Evolutionary conservation across 1,139 yeast genomes (phyloP).

Genomic region (Lipomyces yarrowii): DNA sequence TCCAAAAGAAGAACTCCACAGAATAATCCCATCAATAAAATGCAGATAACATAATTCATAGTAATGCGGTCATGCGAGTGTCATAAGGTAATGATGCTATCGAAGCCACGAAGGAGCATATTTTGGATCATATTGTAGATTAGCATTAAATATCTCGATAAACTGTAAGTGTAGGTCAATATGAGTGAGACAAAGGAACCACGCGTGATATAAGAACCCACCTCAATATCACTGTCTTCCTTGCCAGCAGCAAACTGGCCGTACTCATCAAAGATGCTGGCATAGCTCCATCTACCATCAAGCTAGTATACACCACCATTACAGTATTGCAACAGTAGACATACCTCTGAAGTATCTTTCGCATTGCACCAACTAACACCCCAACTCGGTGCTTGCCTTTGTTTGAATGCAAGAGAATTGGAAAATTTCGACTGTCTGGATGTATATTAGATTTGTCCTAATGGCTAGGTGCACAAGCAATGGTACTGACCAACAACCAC

Average conservation of each 20-base stretch:
- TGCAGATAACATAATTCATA: not conserved
- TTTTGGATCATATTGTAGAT: slow-evolving; percentile 24
- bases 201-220: slow-evolving; percentile 35
- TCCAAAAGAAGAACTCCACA: not conserved
- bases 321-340: not conserved
- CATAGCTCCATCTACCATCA: slow-evolving; percentile 68
- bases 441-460: slow-evolving; percentile 38
- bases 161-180: slow-evolving; percentile 14
- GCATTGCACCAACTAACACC: slow-evolving; percentile 81
- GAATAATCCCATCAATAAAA: not conserved
- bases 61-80: not conserved
- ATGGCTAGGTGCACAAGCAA: not conserved
- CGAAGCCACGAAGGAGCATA: slow-evolving; percentile 32
- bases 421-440: slow-evolving; percentile 73
- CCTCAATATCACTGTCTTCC: slow-evolving; percentile 85
- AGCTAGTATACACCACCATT: not conserved
- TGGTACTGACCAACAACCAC: slow-evolving; percentile 38
- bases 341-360: slow-evolving; percentile 75
- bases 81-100: not conserved
- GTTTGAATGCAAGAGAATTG: slow-evolving; percentile 85
- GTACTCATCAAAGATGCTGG: slow-evolving; percentile 93
- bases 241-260: slow-evolving; percentile 91
- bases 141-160: slow-evolving; percentile 29
- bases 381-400: slow-evolving; percentile 97
- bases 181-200: not conserved